Conservation (phyloP, 2,329 filamentous ascomycete species). For the Trichoderma hamatum region DNA sequence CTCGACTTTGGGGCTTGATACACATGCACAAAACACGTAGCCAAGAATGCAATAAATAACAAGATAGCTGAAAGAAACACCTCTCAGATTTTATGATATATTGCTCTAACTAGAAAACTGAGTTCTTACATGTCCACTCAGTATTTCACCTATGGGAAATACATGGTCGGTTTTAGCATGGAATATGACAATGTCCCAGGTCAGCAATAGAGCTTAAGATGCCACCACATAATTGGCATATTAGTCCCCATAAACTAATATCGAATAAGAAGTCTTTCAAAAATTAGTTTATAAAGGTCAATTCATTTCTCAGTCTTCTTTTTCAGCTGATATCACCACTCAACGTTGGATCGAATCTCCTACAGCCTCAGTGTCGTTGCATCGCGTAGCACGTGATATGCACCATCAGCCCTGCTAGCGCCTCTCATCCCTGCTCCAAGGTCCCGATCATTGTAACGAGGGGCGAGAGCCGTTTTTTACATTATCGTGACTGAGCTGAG, state of each 20-base stretch:
- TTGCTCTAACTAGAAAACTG: neutral
- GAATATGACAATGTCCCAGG: neutral
- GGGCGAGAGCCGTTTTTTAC: conserved; percentile 21
- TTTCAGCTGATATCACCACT: neutral
- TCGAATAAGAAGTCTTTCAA: neutral
- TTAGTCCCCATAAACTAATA: neutral
- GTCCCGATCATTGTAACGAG: too few relatives aligned
- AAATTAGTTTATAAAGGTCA: neutral
- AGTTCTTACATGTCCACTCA: neutral
- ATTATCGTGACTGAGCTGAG: conserved; percentile 22
- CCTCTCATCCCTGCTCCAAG: conserved; percentile 4
- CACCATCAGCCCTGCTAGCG: conserved; percentile 15
- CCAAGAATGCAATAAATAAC: neutral
- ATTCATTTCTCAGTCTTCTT: too few relatives aligned
- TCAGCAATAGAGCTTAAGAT: neutral
- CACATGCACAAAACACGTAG: neutral
- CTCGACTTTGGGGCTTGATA: neutral
- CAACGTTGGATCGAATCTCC: neutral
- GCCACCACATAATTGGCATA: neutral
- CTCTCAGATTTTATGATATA: rapidly evolving
- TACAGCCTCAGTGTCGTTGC: neutral
- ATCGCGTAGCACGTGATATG: conserved; percentile 11
- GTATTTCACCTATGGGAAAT: neutral
- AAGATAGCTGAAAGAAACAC: neutral
- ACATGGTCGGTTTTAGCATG: neutral